Evolutionary conservation across 2,329 filamentous ascomycete genomes (phyloP), one percentile per base, ranked within the genome.

Genomic region (Blastomyces parvus): DNA sequence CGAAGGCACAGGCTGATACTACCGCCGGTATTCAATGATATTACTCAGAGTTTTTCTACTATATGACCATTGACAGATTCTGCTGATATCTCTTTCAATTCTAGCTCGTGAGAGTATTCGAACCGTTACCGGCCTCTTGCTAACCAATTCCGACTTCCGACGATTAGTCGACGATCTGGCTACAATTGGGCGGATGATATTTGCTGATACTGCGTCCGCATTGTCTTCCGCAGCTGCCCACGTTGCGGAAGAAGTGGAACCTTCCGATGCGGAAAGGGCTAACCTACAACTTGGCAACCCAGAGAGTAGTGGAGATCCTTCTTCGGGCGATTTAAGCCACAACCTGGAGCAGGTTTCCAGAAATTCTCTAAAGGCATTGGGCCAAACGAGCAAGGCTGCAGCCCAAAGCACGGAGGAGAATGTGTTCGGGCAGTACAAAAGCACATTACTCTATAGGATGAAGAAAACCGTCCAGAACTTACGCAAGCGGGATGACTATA

Each of bases 101-200:
- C 3, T 59, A 89, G 88, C 89, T 19, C 92, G 92, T 70, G 82
- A 88, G 71, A 96, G 91, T 73, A 77, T 96, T 58, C 88, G 86
- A 64, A 96, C 91, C 0, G 85, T 97, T 0, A 88, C 89, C 38
- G 89, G 88, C 2, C 80, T 97, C n/a, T 83, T 97, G 0, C 79
- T 97, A 53, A 91, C 90, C 17, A 97, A 97, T 72, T 86, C 88
- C 0, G 91, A 97, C 70, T 97, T 97, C 74, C 87, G 92, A 48
- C 81, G 92, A 7, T 91, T 97, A 69, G 79, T 97, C 55, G 85
- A 87, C 13, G 93, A 97, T 70, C 77, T 96, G 50, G 86, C 86
- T 56, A 86, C 87, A 0, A 84, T 97, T 57, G 89, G 88, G 14
- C 86, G 89, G 52, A 88, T 96, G 72, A 87, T 97, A 0, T 91